Percentiles rank a stretch among this genome's conserved stretches.
Evolutionary conservation across 148 eudicot genomes (phyloP).

Genomic region (Gaultheria prostrata): DNA sequence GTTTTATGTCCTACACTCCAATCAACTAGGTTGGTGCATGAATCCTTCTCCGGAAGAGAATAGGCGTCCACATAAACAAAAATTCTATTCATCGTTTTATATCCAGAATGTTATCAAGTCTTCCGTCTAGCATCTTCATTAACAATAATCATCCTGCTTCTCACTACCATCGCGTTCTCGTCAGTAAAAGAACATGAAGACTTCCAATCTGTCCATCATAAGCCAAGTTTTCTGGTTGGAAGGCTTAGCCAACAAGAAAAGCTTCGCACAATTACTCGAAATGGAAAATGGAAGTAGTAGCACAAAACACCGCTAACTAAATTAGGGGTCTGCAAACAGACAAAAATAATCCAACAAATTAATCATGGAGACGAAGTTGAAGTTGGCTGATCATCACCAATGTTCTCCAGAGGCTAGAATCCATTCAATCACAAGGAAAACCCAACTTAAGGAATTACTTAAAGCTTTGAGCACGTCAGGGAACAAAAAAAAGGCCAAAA

Average conservation of each 20-base stretch:
- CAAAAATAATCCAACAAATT: no score
- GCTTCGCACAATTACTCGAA: background rate
- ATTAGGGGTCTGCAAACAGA: no score
- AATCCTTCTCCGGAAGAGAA: background rate
- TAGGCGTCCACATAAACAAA: background rate
- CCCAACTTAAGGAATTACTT: no score
- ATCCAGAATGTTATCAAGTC: background rate
- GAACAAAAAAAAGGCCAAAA: no score
- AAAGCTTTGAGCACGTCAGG: no score
- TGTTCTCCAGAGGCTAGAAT: background rate
- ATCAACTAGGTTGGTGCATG: background rate
- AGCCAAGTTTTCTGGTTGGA: background rate
- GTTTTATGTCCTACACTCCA: background rate
- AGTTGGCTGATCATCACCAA: background rate
- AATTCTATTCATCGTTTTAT: background rate
- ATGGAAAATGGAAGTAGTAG: background rate
- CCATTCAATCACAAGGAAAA: background rate
- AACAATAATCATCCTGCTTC: background rate
- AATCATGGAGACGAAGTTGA: no score
- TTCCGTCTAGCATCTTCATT: background rate
- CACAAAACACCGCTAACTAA: background rate
- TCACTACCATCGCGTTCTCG: background rate
- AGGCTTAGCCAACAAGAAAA: background rate
- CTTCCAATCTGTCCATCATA: background rate
- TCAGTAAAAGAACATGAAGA: background rate